Conservation (phyloP, 2,329 filamentous ascomycete genomes). For the Cercospora brassicicola region DNA sequence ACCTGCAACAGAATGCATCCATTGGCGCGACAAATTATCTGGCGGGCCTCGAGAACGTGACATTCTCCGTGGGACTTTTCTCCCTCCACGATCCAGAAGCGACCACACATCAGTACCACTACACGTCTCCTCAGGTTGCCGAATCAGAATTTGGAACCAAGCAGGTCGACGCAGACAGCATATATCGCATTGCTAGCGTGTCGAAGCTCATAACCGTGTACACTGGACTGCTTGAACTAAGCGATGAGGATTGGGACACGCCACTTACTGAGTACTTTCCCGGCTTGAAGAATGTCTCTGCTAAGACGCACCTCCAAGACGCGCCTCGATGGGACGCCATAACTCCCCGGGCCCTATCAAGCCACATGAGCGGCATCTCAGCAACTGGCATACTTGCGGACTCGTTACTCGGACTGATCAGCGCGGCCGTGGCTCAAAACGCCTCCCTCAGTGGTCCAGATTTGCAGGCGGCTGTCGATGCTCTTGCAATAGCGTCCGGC, state of each 20-base stretch:
- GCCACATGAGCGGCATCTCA: constrained; percentile 44
- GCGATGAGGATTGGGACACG: constrained; percentile 38
- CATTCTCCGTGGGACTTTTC: constrained; percentile 16
- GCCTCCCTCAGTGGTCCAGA: neutral
- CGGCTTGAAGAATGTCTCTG: constrained; percentile 28
- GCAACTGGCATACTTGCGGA: neutral
- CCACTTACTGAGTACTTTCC: constrained; percentile 51
- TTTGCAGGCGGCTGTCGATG: neutral
- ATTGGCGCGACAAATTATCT: neutral
- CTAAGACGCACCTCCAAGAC: neutral
- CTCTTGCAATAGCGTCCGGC: neutral
- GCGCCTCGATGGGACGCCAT: constrained; percentile 47
- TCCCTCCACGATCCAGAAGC: constrained; percentile 8
- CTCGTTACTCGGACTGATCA: neutral
- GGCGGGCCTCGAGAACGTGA: constrained; percentile 7
- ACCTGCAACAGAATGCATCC: neutral
- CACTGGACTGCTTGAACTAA: constrained; percentile 44
- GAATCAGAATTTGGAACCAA: constrained; percentile 7
- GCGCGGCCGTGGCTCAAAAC: neutral
- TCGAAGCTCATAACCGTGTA: constrained; percentile 39
- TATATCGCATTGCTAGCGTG: constrained; percentile 25
- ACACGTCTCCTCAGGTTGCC: constrained; percentile 2
- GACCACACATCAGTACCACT: constrained; percentile 14
- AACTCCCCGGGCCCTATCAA: constrained; percentile 48
- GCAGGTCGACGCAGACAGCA: constrained; percentile 14